Base-by-base conservation (phyloP, 148 eudicot genomes). In the Arbutus unedo region DNA sequence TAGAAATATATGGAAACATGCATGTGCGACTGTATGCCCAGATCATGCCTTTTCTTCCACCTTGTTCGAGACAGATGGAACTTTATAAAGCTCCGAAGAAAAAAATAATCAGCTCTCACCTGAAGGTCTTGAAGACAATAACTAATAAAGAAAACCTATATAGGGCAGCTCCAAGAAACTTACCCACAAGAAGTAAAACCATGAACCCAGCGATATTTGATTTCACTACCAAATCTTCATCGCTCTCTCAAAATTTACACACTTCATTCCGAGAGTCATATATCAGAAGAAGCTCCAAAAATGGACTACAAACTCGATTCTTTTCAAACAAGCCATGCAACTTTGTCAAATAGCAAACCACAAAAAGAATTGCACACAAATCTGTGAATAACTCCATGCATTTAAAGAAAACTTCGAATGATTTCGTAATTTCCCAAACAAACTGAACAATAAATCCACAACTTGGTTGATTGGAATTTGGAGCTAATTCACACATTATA, bases 271-370 rank as follows among this genome's bases (percentile, higher is more conserved):
- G 70, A 23, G 70, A 21, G 70, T 23, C 70, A 64, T 4, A 7
- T 25, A 64, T 64, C 70, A 64, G 70, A 64, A 64, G 64, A 59
- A 59, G 23, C 64, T 18, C 18, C 23, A 59, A 59, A 57, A 59
- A 59, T 59, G 64, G 8, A 59, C 23, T 59, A 59, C 8, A 59
- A 59, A 18, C 8, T 59, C 6, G 23, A 1, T 18, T 59, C 64
- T 59, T 59, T 59, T 59, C 23, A 59, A 59, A 59, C 64, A 59
- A 59, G 64, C 64, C 64, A 18, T 59, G 64, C 64, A 59, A 59
- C 64, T 18, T 59, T 59, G 9, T 19, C 10, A 19, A 59, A 59
- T 19, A 59, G 64, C 21, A 5, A 64, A 64, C 70, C 23, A 21
- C 41, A 64, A 13, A 4, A 64, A 23, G 70, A 64, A 64, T 64